Conservation (phyloP, 257 asterid species). For the Solanum sparsipilum region DNA sequence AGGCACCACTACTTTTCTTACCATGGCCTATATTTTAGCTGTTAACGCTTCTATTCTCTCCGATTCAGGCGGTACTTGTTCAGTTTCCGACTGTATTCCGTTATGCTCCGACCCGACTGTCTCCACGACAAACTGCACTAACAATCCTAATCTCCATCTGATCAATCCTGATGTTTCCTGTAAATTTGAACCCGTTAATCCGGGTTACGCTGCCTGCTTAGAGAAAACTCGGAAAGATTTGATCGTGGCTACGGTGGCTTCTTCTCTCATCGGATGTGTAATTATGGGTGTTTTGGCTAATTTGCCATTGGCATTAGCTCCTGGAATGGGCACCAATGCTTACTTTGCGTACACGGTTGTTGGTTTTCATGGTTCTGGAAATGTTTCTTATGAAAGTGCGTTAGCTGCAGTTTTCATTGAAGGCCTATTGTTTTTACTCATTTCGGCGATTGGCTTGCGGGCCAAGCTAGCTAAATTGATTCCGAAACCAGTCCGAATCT, state of each 20-base stretch:
- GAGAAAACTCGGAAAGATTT: slow-evolving; percentile 55
- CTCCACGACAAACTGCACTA: slow-evolving; percentile 32
- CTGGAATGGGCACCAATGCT: slow-evolving; percentile 93
- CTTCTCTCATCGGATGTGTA: slow-evolving; percentile 69
- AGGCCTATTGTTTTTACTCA: slow-evolving; percentile 50
- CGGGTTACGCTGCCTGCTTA: slow-evolving; percentile 80
- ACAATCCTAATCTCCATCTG: slow-evolving; percentile 29
- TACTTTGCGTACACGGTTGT: slow-evolving; percentile 90
- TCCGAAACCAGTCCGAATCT: slow-evolving; percentile 72
- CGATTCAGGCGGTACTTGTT: slow-evolving; percentile 91
- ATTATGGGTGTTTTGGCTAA: slow-evolving; percentile 82
- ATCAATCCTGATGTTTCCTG: slow-evolving; percentile 54
- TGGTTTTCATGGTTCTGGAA: slow-evolving; percentile 93
- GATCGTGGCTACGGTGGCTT: slow-evolving; percentile 79
- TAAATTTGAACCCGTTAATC: slow-evolving; percentile 74
- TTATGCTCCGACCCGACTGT: slow-evolving; percentile 58
- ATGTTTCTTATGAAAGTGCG: slow-evolving; percentile 57
- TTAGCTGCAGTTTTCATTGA: slow-evolving; percentile 83
- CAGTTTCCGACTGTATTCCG: slow-evolving; percentile 74
- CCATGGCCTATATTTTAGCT: slow-evolving; percentile 98
- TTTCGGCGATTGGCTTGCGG: slow-evolving; percentile 72
- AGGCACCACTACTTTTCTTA: slow-evolving; percentile 93
- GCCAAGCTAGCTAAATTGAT: slow-evolving; percentile 69
- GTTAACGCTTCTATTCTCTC: slow-evolving; percentile 89
- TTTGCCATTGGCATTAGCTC: slow-evolving; percentile 72